Evolutionary conservation across 495 filamentous ascomycete genomes (phyloP).

Genomic region (Aspergillus affinis): DNA sequence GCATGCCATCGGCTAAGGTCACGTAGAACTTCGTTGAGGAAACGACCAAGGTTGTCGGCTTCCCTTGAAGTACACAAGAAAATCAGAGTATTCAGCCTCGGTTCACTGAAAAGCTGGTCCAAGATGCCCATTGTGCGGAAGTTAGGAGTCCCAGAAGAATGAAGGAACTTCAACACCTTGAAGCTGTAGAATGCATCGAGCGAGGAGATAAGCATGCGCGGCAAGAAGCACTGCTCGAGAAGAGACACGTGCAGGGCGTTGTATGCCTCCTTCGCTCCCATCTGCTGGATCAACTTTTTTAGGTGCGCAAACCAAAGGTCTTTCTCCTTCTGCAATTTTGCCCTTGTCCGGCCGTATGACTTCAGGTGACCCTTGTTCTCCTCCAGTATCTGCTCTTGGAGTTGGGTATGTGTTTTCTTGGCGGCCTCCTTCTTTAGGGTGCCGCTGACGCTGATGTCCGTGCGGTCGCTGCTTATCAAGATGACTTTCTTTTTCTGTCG

Average conservation of each 20-base stretch:
- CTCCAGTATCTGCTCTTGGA: conserved; percentile 60
- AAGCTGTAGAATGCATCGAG: conserved; percentile 86
- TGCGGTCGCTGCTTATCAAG: conserved; percentile 65
- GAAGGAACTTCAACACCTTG: conserved; percentile 80
- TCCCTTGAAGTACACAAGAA: conserved; percentile 86
- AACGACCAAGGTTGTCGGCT: conserved; percentile 85
- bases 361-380: conserved; percentile 71
- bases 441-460: conserved; percentile 63
- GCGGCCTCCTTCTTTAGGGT: conserved; percentile 63
- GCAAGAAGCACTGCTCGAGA: conserved; percentile 87
- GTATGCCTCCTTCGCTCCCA: conserved; percentile 40
- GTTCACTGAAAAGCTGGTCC: conserved; percentile 79
- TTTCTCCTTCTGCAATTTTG: conserved; percentile 73
- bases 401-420: conserved; percentile 57
- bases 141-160: conserved; percentile 75
- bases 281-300: conserved; percentile 25
- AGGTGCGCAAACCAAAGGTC: conserved; percentile 70
- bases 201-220: conserved; percentile 78
- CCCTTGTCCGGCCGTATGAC: conserved; percentile 59
- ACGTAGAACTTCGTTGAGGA: conserved; percentile 75
- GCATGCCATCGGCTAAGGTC: conserved; percentile 84
- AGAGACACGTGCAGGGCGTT: conserved; percentile 71
- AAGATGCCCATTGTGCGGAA: conserved; percentile 85
- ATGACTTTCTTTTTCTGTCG: conserved; percentile 60
- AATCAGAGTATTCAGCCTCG: conserved; percentile 74